A percentile compares a stretch with the other conserved stretches of the same genome.
phyloP scores from a whole-genome alignment of 192 early-diverging fungal genomes.

The Fimicolochytrium jonesii region DNA sequence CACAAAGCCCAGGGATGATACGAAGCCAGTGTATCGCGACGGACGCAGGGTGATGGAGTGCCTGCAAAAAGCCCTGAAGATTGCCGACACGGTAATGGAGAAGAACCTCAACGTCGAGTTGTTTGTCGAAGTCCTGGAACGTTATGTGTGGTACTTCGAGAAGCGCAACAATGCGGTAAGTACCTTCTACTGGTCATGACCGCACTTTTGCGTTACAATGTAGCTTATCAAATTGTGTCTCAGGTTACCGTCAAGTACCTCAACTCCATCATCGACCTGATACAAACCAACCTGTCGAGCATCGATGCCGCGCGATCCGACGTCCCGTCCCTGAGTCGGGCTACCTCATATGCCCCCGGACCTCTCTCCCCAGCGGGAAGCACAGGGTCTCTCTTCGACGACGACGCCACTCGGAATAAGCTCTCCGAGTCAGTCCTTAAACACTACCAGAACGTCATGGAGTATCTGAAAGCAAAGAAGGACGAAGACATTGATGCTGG shows the following conservation, averaged over 20 bases:
- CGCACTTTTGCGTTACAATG: slow-evolving; percentile 8
- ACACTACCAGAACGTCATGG: slow-evolving; percentile 38
- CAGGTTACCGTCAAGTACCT: slow-evolving; percentile 89
- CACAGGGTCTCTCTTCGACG: slow-evolving; percentile 26
- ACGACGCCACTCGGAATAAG: slow-evolving; percentile 5
- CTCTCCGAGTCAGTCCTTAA: slow-evolving; percentile 18
- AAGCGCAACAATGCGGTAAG: slow-evolving; percentile 80
- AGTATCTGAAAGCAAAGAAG: slow-evolving; percentile 26
- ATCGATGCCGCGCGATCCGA: not conserved
- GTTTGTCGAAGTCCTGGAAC: slow-evolving; percentile 96
- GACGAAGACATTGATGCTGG: slow-evolving; percentile 27
- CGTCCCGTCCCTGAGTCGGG: not conserved
- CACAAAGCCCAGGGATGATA: slow-evolving; percentile 45
- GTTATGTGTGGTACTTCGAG: slow-evolving; percentile 94
- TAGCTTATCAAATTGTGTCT: too few relatives aligned
- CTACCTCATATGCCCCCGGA: not conserved
- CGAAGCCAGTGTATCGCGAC: slow-evolving; percentile 69
- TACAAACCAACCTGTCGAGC: slow-evolving; percentile 67
- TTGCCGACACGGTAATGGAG: slow-evolving; percentile 93
- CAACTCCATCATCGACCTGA: slow-evolving; percentile 91
- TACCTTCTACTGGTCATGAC: not conserved
- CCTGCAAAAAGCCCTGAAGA: slow-evolving; percentile 90
- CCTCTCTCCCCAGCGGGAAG: slow-evolving; percentile 12
- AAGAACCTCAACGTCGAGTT: slow-evolving; percentile 81
- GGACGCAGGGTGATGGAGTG: slow-evolving; percentile 86